Evolutionary conservation across 768 basidiomycete genomes (phyloP).

Genomic region (Calocybe gangraenosa): DNA sequence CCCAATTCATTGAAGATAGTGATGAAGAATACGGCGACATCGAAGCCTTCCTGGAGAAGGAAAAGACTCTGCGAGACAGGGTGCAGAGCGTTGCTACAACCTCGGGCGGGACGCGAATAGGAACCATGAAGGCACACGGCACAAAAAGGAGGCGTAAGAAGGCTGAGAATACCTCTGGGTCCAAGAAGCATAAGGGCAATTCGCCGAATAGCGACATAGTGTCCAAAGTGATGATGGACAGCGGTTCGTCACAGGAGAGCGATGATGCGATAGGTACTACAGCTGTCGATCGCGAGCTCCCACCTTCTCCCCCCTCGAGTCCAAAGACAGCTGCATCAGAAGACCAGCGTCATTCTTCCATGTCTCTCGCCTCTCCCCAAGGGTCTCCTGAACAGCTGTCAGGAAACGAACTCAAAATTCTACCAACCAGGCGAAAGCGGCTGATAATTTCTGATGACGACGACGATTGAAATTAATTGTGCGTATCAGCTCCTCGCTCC

Average conservation of each 20-base stretch:
- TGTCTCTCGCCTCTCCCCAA: background rate
- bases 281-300: conserved; percentile 5
- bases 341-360: background rate
- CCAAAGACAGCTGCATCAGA: conserved; percentile 31
- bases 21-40: conserved; percentile 81
- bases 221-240: too few relatives aligned
- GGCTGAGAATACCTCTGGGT: conserved; percentile 23
- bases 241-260: conserved; percentile 4
- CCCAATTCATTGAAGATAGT: conserved; percentile 89
- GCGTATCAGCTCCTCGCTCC: background rate
- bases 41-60: conserved; percentile 77
- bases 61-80: conserved; percentile 57
- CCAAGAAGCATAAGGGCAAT: conserved; percentile 32
- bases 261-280: conserved; percentile 12
- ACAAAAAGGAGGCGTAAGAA: conserved; percentile 46
- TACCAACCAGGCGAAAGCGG: conserved; percentile 21
- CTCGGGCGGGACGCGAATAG: conserved; percentile 38
- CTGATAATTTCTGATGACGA: conserved; percentile 31
- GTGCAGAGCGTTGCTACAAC: conserved; percentile 42
- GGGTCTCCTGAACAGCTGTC: conserved; percentile 6
- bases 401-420: conserved; percentile 8
- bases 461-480: conserved; percentile 12
- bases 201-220: conserved; percentile 12
- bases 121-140: conserved; percentile 48
- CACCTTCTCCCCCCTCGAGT: conserved; percentile 32